Base-by-base conservation (phyloP, 768 basidiomycete species). In the Cystofilobasidium bisporidii region DNA sequence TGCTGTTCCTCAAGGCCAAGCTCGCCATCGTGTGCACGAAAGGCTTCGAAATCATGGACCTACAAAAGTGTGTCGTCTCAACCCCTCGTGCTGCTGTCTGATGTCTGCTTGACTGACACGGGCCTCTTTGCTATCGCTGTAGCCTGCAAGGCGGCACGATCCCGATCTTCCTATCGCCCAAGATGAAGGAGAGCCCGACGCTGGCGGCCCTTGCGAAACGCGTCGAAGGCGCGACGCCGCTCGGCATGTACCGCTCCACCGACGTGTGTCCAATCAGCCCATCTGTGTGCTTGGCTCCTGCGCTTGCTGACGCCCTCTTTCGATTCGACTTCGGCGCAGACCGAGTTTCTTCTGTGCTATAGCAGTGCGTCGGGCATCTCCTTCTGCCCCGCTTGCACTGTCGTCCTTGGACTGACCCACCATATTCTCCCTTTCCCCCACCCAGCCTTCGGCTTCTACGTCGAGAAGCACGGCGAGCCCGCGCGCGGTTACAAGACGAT, bases 1-100 rank as follows among this genome's bases (percentile, higher is more conserved):
- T 97, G 50, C 85, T 91, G 70, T 98, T 97, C 82, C 80, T 97
- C 65, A 92, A 64, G 53, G 88, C 88, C 12, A 89, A 88, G 78
- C 88, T 99, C 70, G 92, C 89, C 4, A 88, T 99, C 65, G 82
- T 96, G 33, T 93, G 93, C 72, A 86, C 88, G 0, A 90, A 89
- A 74, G 92, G 93, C 47, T 97, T 97, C 73, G 93, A 97, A 77
- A 94, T 97, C 73, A 97, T 98, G 88, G 91, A 97, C 72, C 82
- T 97, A 48, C 85, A 85, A 28, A 89, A 93, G 89, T 94, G 79
- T 55, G 88, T 77, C n/a, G 28, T 63, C 76, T 28, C 11, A 50
- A 20, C 22, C 36, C 57, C 14, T 38, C n/a, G 14, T 0, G n/a
- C n/a, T n/a, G n/a, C 12, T n/a, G 14, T 36, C 64, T 62, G 3